Conservation (phyloP, 2,329 filamentous ascomycete genomes). For the Calonectria crousiana region DNA sequence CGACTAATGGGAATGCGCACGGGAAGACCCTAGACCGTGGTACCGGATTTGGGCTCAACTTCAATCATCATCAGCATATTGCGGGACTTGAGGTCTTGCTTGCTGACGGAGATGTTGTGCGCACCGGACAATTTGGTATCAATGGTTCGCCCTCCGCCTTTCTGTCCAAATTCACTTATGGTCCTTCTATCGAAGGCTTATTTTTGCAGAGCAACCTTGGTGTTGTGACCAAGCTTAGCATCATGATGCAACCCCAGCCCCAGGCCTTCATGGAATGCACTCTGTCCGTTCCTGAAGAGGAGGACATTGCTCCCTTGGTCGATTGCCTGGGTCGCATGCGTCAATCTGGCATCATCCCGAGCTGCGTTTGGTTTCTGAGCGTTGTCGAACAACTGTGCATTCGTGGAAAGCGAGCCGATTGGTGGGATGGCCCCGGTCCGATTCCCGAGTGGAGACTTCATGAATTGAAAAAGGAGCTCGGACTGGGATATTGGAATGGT, state of each 20-base stretch:
- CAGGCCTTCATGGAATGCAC: not conserved
- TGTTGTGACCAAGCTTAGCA: not conserved
- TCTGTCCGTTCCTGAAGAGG: not conserved
- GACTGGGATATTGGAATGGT: not conserved
- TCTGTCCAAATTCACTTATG: not conserved
- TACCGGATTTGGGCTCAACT: not conserved
- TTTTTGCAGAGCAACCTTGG: not conserved
- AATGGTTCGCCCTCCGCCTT: not conserved
- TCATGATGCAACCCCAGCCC: not conserved
- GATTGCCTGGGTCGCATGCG: not conserved
- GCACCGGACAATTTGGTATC: not conserved
- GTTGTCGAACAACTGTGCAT: not conserved
- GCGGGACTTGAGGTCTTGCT: not conserved
- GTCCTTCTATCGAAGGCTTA: not conserved
- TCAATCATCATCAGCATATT: not conserved
- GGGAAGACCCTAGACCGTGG: not conserved
- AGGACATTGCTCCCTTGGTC: not conserved
- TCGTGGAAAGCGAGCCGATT: not conserved
- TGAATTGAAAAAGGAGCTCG: not conserved
- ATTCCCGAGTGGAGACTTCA: not conserved
- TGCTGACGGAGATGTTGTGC: not conserved
- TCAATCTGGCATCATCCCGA: not conserved
- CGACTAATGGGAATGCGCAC: not conserved
- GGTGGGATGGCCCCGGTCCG: not conserved
- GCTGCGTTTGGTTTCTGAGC: not conserved